These are phyloP conservation scores for Pleurotus giganteus DNA, from an alignment of 768 basidiomycete genomes.

Conservation along the genomic window DNA sequence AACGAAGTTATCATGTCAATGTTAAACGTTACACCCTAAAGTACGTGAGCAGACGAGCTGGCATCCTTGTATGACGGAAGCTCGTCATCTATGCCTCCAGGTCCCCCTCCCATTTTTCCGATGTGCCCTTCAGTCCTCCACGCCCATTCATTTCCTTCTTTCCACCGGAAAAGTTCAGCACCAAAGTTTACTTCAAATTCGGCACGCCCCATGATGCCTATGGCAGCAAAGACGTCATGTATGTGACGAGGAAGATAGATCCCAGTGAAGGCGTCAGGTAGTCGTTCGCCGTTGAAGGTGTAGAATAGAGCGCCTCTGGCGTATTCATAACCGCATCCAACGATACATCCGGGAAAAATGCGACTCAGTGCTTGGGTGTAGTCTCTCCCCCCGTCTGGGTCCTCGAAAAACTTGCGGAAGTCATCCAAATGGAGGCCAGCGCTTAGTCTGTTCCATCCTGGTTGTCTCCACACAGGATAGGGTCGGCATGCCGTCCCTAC, in stretches of 20 bases:
- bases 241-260: slow-evolving; percentile 50
- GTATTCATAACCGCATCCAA: slow-evolving; percentile 69
- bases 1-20: too few relatives aligned
- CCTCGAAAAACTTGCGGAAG: slow-evolving; percentile 71
- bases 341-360: slow-evolving; percentile 44
- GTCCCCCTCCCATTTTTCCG: slow-evolving; percentile 39
- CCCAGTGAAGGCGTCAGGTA: slow-evolving; percentile 57
- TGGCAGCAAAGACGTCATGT: slow-evolving; percentile 62
- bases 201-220: slow-evolving; percentile 55
- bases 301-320: slow-evolving; percentile 52
- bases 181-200: slow-evolving; percentile 69
- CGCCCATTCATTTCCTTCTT: slow-evolving; percentile 60
- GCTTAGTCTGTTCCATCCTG: slow-evolving; percentile 70
- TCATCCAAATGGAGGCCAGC: slow-evolving; percentile 70
- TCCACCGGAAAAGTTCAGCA: slow-evolving; percentile 55
- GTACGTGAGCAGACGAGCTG: not conserved
- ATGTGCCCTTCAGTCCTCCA: slow-evolving; percentile 67
- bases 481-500: slow-evolving; percentile 64
- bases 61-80: slow-evolving; percentile 37
- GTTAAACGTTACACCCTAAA: too few relatives aligned
- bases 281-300: slow-evolving; percentile 59
- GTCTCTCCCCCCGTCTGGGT: slow-evolving; percentile 61
- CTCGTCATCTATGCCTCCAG: slow-evolving; percentile 37
- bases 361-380: slow-evolving; percentile 34
- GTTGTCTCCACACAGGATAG: slow-evolving; percentile 63